phyloP scores from a whole-genome alignment of 2,329 filamentous ascomycete genomes.

The Xylariaceae sp. region DNA sequence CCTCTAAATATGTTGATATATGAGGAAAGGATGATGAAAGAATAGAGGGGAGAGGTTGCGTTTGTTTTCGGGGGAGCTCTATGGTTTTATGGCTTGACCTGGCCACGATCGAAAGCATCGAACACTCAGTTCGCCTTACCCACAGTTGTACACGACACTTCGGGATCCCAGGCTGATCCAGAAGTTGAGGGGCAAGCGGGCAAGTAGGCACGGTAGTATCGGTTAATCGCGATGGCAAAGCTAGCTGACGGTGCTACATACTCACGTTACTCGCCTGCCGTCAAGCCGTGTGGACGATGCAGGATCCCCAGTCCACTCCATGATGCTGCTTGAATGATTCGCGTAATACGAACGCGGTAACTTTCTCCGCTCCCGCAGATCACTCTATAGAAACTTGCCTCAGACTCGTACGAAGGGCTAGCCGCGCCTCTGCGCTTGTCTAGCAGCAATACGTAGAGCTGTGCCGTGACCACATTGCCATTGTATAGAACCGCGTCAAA shows the following conservation, averaged over 20 bases:
- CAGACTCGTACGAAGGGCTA: background rate
- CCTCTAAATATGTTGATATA: background rate
- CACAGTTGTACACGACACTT: conserved; percentile 6
- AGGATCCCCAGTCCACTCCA: conserved; percentile 1
- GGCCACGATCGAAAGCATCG: conserved; percentile 6
- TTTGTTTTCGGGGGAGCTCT: background rate
- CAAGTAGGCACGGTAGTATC: conserved; percentile 7
- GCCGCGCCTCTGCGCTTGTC: too few relatives aligned
- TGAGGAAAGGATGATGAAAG: conserved; percentile 7
- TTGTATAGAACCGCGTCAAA: conserved; percentile 2
- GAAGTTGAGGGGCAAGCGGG: conserved; percentile 17
- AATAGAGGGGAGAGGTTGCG: conserved; percentile 8
- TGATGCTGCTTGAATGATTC: conserved; percentile 2
- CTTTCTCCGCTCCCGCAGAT: conserved; percentile 9
- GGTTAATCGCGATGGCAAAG: conserved; percentile 17
- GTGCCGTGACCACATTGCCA: background rate
- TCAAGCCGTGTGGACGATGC: background rate
- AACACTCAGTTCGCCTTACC: conserved; percentile 5
- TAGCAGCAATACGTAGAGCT: conserved; percentile 9
- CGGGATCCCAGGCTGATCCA: conserved; percentile 8
- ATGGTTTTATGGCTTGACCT: conserved; percentile 22
- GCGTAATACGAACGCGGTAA: conserved; percentile 4
- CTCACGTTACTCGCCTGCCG: conserved; percentile 5
- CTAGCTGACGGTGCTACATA: conserved; percentile 10
- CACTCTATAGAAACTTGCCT: background rate